Base-by-base conservation (phyloP, 441 rosid species). In the Raphanus hybrid region DNA sequence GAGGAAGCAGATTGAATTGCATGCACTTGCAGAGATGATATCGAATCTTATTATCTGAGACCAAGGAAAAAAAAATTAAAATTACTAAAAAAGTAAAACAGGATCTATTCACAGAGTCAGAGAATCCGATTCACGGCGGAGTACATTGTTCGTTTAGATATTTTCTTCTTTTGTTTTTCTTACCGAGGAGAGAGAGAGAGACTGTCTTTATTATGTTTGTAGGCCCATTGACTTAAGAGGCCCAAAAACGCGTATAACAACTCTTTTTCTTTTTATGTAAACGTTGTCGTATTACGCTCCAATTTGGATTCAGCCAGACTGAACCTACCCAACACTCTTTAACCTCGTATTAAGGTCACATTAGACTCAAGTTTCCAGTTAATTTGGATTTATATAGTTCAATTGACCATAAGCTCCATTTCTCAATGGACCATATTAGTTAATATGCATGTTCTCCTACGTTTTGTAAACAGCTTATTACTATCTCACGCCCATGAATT, bases 11-110 rank as follows among this genome's bases (percentile, higher is more conserved):
- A 16, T 16, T 10, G 60, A 58, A 34, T 34, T 63, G 67, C 67
- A 60, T 60, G 64, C 64, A 59, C 67, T 27, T 60, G 64, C 64
- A 59, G 64, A 60, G 64, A 60, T 10, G 16, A 60, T 27, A 27
- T 27, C 39, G 64, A 27, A 60, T 8, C 6, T 60, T 59, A 4
- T 60, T 59, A 4, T 55, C 5, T 55, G 63, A 26, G 62, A 58
- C 62, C 23, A 8, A 3, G n/a, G 6, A 6, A 2, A 27, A 6
- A 29, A 12, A n/a, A n/a, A n/a, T n/a, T n/a, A 6, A 5, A 59
- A 10, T 41, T 5, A 10, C 15, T 5, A 5, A 59, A 20, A 1
- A 6, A 12, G 12, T 59, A 58, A 58, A 58, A 58, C 4, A 11
- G n/a, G 50, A 43, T 57, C 29, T 6, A 3, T 20, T 3, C 14